Conservation (phyloP, 805 yeast genomes). For the Candida dajiaensis region DNA sequence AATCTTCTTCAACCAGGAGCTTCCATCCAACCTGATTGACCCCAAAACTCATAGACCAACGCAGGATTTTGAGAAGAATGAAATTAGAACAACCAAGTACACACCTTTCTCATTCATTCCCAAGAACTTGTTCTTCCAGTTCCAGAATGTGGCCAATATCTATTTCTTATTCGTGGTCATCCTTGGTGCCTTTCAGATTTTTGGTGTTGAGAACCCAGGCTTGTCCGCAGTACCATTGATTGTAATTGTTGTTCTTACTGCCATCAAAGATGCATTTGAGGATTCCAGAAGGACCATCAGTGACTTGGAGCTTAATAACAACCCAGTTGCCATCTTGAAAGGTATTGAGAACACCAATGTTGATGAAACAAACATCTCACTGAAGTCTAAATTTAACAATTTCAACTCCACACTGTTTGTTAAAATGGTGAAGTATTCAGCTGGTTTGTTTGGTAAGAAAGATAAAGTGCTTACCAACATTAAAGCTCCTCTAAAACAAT, state of each 20-base stretch:
- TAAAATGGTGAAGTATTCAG: constrained; percentile 16
- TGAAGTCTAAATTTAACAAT: constrained; percentile 57
- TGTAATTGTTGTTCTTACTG: constrained; percentile 70
- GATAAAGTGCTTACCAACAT: constrained; percentile 4
- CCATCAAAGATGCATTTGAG: constrained; percentile 74
- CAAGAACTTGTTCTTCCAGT: constrained; percentile 74
- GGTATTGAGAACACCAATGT: constrained; percentile 56
- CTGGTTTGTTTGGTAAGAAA: constrained; percentile 14
- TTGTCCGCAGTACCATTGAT: constrained; percentile 72
- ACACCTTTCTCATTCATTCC: constrained; percentile 88
- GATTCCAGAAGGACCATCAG: constrained; percentile 69
- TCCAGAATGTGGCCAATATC: constrained; percentile 83
- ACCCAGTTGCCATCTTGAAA: constrained; percentile 56
- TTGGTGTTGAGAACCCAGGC: constrained; percentile 78
- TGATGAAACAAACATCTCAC: constrained; percentile 47
- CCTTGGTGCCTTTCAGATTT: constrained; percentile 69
- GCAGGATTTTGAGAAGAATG: constrained; percentile 38
- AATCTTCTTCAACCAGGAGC: constrained; percentile 4
- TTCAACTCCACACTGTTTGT: constrained; percentile 28
- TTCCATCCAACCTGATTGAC: constrained; percentile 3
- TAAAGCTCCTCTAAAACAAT: constrained; percentile 4
- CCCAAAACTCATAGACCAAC: constrained; percentile 3
- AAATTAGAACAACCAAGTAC: constrained; percentile 92
- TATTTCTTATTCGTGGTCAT: constrained; percentile 78
- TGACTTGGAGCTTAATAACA: constrained; percentile 74